Conservation (phyloP, 1,139 yeast genomes). For the Suhomyces ambrosiae region DNA sequence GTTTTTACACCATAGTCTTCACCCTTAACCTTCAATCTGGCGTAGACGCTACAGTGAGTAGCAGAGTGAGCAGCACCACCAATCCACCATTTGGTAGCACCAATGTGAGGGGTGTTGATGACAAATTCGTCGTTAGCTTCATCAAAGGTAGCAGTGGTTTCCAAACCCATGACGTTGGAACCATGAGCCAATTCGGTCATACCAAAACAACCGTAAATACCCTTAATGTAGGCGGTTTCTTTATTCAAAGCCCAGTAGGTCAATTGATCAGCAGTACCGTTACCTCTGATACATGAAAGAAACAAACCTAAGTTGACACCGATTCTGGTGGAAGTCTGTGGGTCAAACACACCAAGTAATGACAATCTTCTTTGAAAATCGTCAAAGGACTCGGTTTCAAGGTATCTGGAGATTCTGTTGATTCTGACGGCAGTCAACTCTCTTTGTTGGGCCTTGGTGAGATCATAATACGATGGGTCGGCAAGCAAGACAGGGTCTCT, state of each 20-base stretch:
- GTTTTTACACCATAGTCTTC: conserved; percentile 53
- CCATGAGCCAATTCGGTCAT: conserved; percentile 56
- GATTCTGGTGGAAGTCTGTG: conserved; percentile 32
- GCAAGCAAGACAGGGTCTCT: conserved; percentile 46
- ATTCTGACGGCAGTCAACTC: conserved; percentile 41
- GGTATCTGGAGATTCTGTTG: conserved; percentile 39
- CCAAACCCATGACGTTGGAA: conserved; percentile 49
- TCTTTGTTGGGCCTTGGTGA: conserved; percentile 39
- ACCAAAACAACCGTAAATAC: conserved; percentile 50
- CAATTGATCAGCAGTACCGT: conserved; percentile 39
- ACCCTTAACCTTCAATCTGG: conserved; percentile 46
- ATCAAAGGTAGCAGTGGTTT: conserved; percentile 51
- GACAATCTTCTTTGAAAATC: conserved; percentile 43
- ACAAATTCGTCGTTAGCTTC: conserved; percentile 43
- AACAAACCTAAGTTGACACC: conserved; percentile 36
- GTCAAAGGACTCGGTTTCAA: conserved; percentile 40
- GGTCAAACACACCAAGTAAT: conserved; percentile 31
- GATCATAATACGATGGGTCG: conserved; percentile 39
- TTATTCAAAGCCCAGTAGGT: conserved; percentile 43
- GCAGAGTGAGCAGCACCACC: conserved; percentile 57
- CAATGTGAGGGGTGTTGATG: conserved; percentile 51
- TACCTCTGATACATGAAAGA: conserved; percentile 33
- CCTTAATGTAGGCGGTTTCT: conserved; percentile 40
- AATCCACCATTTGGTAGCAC: conserved; percentile 57
- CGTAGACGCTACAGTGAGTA: conserved; percentile 47